Evolutionary conservation across 2,329 filamentous ascomycete genomes (phyloP), one percentile per base, ranked within the genome.

Genomic region (Alternaria dauci): DNA sequence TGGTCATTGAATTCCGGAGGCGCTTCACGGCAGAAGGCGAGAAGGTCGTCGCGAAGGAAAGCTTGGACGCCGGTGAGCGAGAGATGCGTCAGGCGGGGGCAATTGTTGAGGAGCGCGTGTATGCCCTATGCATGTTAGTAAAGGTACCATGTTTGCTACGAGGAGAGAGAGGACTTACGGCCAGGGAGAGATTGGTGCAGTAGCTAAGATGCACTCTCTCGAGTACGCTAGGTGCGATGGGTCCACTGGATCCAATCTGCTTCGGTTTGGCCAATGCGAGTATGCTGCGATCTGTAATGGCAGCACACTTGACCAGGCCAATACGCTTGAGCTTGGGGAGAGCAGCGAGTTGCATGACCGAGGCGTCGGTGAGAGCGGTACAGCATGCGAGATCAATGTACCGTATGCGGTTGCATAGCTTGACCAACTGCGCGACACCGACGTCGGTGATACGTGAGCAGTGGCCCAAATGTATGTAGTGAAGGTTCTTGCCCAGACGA

Each of bases 301-400:
- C 88, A 62, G 88, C 88, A 74, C 95, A 99, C 79, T 99, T 99
- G 55, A 99, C 95, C 54, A 99, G 81, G 1, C 95, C 95, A 62
- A 99, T 97, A 38, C 95, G 87, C 82, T 97, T 94, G 54, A 99
- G 83, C 79, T 99, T 99, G 3, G 95, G 95, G 6, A 99, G 85
- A 14, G 88, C 88, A 5, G 95, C 94, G 38, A 99, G 84, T 65
- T 92, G 90, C 63, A 87, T 90, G 16, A 99, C 91, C 23, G 94
- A 97, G 11, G 86, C 85, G 71, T 99, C 95, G 0, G 95, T 98
- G 62, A 99, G 83, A 69, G 92, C 89, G 14, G 87, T 87, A 79
- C 95, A 99, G 81, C 95, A 98, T n/a, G 95, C 95, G 43, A 99
- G 83, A 76, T 99, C 95, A 66, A 99, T 99, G 77, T 99, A 99